Conservation (phyloP, 2,329 filamentous ascomycete species). For the Stenocarpella maydis region DNA sequence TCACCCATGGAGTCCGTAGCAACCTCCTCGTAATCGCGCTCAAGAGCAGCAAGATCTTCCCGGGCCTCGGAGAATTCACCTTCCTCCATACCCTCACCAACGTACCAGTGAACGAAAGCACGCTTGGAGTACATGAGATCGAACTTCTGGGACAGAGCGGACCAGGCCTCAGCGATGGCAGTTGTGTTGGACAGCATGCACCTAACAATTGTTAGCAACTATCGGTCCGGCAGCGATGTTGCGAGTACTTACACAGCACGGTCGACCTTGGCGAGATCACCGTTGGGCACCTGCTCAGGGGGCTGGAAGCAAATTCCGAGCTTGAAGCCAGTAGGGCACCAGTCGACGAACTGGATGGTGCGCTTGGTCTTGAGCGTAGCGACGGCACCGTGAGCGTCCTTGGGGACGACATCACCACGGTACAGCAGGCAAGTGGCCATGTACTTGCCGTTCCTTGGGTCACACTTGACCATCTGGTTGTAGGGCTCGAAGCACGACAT, state of each 20-base stretch:
- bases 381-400: slow-evolving; percentile 91
- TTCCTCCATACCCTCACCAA: slow-evolving; percentile 99
- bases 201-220: slow-evolving; percentile 49
- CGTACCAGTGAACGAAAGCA: slow-evolving; percentile 99
- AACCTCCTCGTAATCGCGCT: slow-evolving; percentile 99
- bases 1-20: slow-evolving; percentile 91
- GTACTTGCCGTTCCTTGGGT: slow-evolving; percentile 98
- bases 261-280: slow-evolving; percentile 96
- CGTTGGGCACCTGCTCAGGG: slow-evolving; percentile 93
- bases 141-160: slow-evolving; percentile 95
- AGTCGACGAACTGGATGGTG: slow-evolving; percentile 99
- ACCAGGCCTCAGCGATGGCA: slow-evolving; percentile 98
- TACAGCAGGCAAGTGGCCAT: slow-evolving; percentile 99
- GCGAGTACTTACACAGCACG: slow-evolving; percentile 84
- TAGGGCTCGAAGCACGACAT: slow-evolving; percentile 99
- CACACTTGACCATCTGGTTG: slow-evolving; percentile 99
- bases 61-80: slow-evolving; percentile 99
- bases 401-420: slow-evolving; percentile 97
- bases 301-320: slow-evolving; percentile 99
- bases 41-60: slow-evolving; percentile 96
- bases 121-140: slow-evolving; percentile 99
- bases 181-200: slow-evolving; percentile 99
- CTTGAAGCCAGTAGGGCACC: slow-evolving; percentile 99
- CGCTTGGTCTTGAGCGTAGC: slow-evolving; percentile 99
- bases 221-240: too few relatives aligned